Conservation (phyloP, 805 yeast genomes). For the Kodamaea restingae region DNA sequence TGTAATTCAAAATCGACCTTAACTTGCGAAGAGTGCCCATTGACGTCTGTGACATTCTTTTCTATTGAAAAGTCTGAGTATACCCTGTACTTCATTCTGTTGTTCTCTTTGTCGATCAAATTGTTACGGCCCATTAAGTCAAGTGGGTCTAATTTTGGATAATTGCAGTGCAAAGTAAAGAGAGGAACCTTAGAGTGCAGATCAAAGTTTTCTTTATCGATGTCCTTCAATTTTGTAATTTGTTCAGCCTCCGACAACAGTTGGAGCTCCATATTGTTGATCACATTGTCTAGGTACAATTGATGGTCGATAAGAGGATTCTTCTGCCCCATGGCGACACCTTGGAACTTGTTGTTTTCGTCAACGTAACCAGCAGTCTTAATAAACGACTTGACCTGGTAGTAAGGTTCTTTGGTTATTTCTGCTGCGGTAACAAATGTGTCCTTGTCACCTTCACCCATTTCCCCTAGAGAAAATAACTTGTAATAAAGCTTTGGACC, state of each 20-base stretch:
- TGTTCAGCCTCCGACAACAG: slow-evolving; percentile 19
- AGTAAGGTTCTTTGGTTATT: slow-evolving; percentile 12
- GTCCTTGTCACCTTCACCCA: slow-evolving; percentile 23
- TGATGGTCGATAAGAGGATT: slow-evolving; percentile 13
- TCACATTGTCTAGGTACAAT: slow-evolving; percentile 4
- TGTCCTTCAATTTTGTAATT: slow-evolving; percentile 19
- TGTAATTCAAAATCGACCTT: slow-evolving; percentile 27
- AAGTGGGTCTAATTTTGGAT: slow-evolving; percentile 34
- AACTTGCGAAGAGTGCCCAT: slow-evolving; percentile 2
- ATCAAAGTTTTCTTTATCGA: slow-evolving; percentile 17
- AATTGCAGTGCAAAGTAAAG: slow-evolving; percentile 33
- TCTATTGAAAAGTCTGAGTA: slow-evolving; percentile 23
- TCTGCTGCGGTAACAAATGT: slow-evolving; percentile 20
- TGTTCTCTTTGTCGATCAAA: slow-evolving; percentile 22
- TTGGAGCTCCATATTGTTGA: slow-evolving; percentile 9
- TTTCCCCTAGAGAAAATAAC: slow-evolving; percentile 52
- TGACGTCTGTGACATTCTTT: slow-evolving; percentile 5
- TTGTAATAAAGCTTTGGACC: slow-evolving; percentile 62
- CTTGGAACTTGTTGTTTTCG: slow-evolving; percentile 22
- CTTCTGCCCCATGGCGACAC: slow-evolving; percentile 26
- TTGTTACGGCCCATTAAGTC: slow-evolving; percentile 19
- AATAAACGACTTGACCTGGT: slow-evolving; percentile 38
- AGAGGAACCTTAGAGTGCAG: slow-evolving; percentile 18
- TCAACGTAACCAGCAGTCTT: slow-evolving; percentile 29
- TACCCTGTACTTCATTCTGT: slow-evolving; percentile 24